Evolutionary conservation across 805 yeast genomes (phyloP), one percentile per base, ranked within the genome.

Genomic region (Schwanniomyces vanrijiae): DNA sequence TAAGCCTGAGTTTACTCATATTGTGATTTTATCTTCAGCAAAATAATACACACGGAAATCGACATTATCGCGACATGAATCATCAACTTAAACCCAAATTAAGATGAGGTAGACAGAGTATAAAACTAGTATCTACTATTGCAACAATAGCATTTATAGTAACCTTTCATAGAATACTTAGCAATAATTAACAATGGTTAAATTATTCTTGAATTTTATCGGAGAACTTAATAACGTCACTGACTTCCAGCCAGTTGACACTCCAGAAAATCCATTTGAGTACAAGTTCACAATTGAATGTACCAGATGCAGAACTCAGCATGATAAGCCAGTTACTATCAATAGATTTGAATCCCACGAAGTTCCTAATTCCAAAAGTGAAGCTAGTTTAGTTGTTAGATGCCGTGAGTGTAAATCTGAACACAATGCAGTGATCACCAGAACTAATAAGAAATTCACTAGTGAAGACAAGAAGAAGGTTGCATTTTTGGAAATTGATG

Each of bases 351-450:
- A 86, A 53, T 65, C 71, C 43, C 82, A 82, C 62, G 88, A 83
- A 21, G 71, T 89, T 21, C 63, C 78, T 1, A 90, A 88, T 0
- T 80, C 91, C 37, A 77, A 83, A 50, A 97, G 97, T 11, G 88
- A 83, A 50, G 95, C 96, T 6, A 88, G 84, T 52, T 88, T 90
- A 59, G 84, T 86, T 3, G 83, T 87, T 76, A 80, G 81, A 52
- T 90, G 97, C 64, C 80, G 81, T 49, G 71, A 73, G 51, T 90
- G 97, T 66, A 73, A 70, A 47, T 47, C 53, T 20, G 76, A 71
- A 47, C 71, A 66, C 45, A 64, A 73, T 6, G 75, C 77, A 1
- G 53, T 55, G 26, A 59, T 73, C 14, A 40, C 46, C n/a, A 53
- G 69, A 33, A 63, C 73, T 2, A 55, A 66, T 8, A 71, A 73